phyloP scores from a whole-genome alignment of 139 green algal genomes.

The Gonium pectorale region DNA sequence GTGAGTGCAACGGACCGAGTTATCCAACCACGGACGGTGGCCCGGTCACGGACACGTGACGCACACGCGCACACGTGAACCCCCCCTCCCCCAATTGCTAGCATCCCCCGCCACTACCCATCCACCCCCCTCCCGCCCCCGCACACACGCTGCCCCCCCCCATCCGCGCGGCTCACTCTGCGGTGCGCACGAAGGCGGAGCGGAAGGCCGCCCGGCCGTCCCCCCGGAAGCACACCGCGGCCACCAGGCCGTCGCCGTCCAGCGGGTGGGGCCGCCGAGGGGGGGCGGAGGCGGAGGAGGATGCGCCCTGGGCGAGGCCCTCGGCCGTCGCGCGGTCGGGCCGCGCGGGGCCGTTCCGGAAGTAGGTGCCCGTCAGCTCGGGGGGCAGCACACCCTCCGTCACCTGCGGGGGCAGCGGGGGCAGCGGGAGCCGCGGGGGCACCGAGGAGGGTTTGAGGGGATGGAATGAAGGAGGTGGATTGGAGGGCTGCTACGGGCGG shows the following conservation, averaged over 20 bases:
- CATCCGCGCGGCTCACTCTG: slow-evolving; percentile 59
- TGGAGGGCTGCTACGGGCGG: not conserved
- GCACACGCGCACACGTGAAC: not conserved
- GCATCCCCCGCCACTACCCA: not conserved
- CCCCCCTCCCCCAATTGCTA: not conserved
- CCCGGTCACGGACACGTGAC: not conserved
- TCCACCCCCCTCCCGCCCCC: not conserved
- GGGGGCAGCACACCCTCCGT: not conserved
- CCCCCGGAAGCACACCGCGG: slow-evolving; percentile 48
- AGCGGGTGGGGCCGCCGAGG: slow-evolving; percentile 51
- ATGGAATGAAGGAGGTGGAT: not conserved
- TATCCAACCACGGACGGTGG: not conserved
- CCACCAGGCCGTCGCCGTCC: slow-evolving; percentile 68
- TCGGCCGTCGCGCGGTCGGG: slow-evolving; percentile 20
- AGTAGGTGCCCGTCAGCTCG: slow-evolving; percentile 34
- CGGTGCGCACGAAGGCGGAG: slow-evolving; percentile 52
- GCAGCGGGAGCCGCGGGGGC: not conserved
- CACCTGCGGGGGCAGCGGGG: not conserved
- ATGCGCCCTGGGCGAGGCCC: not conserved
- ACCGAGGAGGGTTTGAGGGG: not conserved
- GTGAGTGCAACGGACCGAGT: not conserved
- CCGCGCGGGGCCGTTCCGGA: slow-evolving; percentile 60
- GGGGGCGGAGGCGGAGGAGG: no score
- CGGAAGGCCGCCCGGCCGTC: slow-evolving; percentile 62
- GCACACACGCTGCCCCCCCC: not conserved